Conservation (phyloP, 78 protist genomes). For the Cavenderia fasciculata region DNA sequence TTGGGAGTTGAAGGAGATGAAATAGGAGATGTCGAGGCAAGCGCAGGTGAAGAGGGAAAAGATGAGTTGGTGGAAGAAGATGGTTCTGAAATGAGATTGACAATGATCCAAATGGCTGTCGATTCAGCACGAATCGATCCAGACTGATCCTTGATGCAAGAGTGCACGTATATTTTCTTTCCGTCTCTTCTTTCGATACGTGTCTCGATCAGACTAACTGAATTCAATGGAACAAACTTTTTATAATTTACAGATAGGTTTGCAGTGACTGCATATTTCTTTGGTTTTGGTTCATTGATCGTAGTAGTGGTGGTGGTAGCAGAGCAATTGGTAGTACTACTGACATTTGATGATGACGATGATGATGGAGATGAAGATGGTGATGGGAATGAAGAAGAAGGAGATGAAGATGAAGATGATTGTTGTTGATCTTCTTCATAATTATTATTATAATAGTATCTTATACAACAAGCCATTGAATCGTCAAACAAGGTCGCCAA, state of each 20-base stretch:
- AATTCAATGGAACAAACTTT: conserved; percentile 55
- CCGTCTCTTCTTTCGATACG: conserved; percentile 60
- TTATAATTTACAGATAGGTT: conserved; percentile 67
- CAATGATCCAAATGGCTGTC: conserved; percentile 62
- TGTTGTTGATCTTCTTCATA: conserved; percentile 17
- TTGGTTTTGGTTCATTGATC: neutral
- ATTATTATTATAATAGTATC: conserved; percentile 69
- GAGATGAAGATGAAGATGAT: neutral
- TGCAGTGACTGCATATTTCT: conserved; percentile 61
- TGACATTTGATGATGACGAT: too few species aligned
- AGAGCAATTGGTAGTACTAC: too few species aligned
- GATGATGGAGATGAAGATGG: too few species aligned
- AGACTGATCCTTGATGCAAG: conserved; percentile 40
- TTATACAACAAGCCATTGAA: conserved; percentile 74
- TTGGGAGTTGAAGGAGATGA: too few species aligned
- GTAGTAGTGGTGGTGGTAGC: too few species aligned
- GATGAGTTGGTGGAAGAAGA: too few species aligned
- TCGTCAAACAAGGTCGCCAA: conserved; percentile 57
- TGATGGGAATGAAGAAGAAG: too few species aligned
- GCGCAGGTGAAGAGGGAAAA: too few species aligned
- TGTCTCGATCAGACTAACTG: conserved; percentile 27
- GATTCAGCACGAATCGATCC: conserved; percentile 47
- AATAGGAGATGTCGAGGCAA: too few species aligned
- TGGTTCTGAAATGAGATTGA: conserved; percentile 14
- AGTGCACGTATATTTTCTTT: conserved; percentile 27